Evolutionary conservation across 208 protist genomes (phyloP).

Genomic region (Wallacemonas rigidus): DNA sequence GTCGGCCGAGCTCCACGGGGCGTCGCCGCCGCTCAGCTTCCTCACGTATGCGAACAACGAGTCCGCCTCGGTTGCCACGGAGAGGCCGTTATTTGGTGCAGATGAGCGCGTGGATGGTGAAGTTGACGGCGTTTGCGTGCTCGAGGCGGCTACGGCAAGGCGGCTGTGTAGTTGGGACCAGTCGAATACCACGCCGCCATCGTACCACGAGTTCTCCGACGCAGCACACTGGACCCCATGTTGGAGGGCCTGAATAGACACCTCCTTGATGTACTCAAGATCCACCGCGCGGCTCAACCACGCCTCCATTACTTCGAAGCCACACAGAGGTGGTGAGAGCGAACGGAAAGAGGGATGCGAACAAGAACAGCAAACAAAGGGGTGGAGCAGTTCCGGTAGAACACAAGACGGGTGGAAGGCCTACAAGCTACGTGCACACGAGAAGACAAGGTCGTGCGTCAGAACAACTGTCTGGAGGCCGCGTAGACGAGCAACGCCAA

Average conservation of each 20-base stretch:
- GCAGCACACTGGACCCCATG: slow-evolving; percentile 46
- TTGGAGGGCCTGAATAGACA: slow-evolving; percentile 15
- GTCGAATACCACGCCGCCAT: slow-evolving; percentile 62
- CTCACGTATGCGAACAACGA: background rate
- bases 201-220: slow-evolving; percentile 58
- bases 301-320: slow-evolving; percentile 33
- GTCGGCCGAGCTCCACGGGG: background rate
- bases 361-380: background rate
- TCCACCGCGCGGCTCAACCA: slow-evolving; percentile 40
- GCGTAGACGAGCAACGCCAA: too few species aligned
- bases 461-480: too few species aligned
- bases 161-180: slow-evolving; percentile 61
- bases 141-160: slow-evolving; percentile 12
- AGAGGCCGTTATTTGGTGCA: background rate
- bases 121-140: background rate
- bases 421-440: too few species aligned
- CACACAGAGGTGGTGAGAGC: background rate
- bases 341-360: background rate
- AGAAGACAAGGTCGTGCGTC: too few species aligned
- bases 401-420: too few species aligned
- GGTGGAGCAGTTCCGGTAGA: background rate
- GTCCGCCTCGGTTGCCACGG: background rate
- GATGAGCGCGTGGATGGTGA: slow-evolving; percentile 11
- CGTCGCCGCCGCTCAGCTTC: background rate
- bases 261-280: slow-evolving; percentile 24